Conservation (phyloP, 2,329 filamentous ascomycete genomes). For the Cercospora sp. region DNA sequence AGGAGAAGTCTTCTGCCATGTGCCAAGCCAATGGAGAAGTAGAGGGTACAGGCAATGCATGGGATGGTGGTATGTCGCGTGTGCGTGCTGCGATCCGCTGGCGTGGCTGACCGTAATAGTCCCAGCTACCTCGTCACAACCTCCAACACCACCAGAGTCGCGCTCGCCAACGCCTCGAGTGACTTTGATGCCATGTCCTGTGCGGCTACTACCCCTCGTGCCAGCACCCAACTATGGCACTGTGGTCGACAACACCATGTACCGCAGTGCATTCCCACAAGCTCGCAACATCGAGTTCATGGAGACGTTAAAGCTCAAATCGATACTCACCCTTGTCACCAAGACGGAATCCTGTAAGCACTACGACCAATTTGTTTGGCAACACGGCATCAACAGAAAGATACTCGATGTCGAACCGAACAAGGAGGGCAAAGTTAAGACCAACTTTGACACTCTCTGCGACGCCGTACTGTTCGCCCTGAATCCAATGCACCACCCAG, state of each 20-base stretch:
- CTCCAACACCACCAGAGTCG: conserved; percentile 32
- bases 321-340: conserved; percentile 64
- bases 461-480: conserved; percentile 71
- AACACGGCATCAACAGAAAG: conserved; percentile 69
- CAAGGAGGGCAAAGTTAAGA: conserved; percentile 67
- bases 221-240: conserved; percentile 75
- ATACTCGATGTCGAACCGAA: conserved; percentile 83
- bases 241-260: conserved; percentile 71
- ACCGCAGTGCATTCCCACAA: conserved; percentile 78
- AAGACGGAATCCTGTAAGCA: conserved; percentile 47
- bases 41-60: neutral
- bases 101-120: conserved; percentile 7
- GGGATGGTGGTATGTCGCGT: conserved; percentile 8
- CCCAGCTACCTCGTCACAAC: conserved; percentile 25
- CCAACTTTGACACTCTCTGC: conserved; percentile 66
- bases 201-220: conserved; percentile 42
- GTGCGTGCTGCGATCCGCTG: neutral
- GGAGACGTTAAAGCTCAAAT: conserved; percentile 68
- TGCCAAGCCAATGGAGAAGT: neutral
- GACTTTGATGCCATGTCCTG: conserved; percentile 31
- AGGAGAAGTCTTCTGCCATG: neutral
- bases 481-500: conserved; percentile 71
- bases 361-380: conserved; percentile 62
- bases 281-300: conserved; percentile 71
- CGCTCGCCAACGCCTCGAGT: conserved; percentile 27